Conservation (phyloP, 306 rosid species). For the Luffa aegyptiaca region DNA sequence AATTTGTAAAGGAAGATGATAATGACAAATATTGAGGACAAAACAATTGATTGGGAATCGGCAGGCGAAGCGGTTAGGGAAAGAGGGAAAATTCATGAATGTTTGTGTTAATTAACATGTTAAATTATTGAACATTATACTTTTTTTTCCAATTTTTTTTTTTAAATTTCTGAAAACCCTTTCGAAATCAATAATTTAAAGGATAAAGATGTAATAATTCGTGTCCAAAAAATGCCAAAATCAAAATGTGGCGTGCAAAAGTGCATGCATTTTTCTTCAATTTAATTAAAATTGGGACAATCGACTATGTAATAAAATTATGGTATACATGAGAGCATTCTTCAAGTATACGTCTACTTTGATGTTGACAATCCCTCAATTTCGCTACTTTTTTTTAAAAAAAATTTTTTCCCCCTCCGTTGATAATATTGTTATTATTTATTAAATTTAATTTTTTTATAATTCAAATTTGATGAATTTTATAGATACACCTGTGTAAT, state of each 20-base stretch:
- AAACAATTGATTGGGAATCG: background rate
- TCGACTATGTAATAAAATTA: background rate
- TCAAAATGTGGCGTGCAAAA: background rate
- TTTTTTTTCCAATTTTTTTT: background rate
- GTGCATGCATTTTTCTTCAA: background rate
- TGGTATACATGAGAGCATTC: background rate
- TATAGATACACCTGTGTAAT: no score
- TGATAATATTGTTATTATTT: no score
- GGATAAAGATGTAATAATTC: background rate
- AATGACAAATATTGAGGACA: background rate
- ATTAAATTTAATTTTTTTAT: no score
- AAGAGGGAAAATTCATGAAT: constrained; percentile 3
- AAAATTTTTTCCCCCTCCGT: no score
- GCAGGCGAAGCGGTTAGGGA: background rate
- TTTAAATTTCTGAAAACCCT: background rate
- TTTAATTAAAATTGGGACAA: background rate
- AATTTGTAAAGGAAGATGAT: background rate
- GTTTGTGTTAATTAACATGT: background rate
- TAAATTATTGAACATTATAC: background rate
- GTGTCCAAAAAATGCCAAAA: background rate
- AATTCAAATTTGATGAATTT: no score
- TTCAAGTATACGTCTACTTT: background rate
- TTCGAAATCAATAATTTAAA: background rate
- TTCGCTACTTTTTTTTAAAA: background rate
- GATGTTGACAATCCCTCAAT: background rate